phyloP scores from a whole-genome alignment of 2,329 filamentous ascomycete genomes.

The Aulographum hederae region DNA sequence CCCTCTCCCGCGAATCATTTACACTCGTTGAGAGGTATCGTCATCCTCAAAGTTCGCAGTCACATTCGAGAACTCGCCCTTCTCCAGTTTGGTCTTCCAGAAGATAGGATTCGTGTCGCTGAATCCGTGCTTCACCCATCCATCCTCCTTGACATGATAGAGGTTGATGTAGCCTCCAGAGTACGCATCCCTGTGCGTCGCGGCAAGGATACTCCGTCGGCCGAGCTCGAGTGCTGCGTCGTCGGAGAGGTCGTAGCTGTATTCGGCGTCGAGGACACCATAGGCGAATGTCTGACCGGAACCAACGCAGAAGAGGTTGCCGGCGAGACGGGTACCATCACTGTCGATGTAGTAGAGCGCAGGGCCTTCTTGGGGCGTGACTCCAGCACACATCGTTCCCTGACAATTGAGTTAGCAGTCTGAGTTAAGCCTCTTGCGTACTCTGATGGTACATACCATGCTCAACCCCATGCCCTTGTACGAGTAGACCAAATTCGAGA shows the following conservation, averaged over 20 bases:
- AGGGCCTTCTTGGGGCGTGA: conserved; percentile 86
- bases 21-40: too few relatives aligned
- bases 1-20: too few relatives aligned
- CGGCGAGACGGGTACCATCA: conserved; percentile 79
- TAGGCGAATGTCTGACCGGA: conserved; percentile 98
- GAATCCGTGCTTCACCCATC: conserved; percentile 98
- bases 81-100: conserved; percentile 98
- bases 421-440: conserved; percentile 4
- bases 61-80: conserved; percentile 96
- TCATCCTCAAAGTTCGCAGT: too few relatives aligned
- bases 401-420: conserved; percentile 6
- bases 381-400: conserved; percentile 96
- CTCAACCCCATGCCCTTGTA: conserved; percentile 98
- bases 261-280: conserved; percentile 91
- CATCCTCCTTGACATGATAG: conserved; percentile 97
- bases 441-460: conserved; percentile 36
- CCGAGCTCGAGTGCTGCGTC: conserved; percentile 86
- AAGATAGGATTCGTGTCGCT: conserved; percentile 97
- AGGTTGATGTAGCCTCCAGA: conserved; percentile 97
- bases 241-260: conserved; percentile 70
- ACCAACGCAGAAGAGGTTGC: conserved; percentile 95
- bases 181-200: conserved; percentile 95
- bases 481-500: conserved; percentile 92
- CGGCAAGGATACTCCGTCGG: conserved; percentile 79
- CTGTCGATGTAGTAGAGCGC: conserved; percentile 98